Conservation (phyloP, 192 early-diverging fungal species). For the Gamsiella multidivaricata region DNA sequence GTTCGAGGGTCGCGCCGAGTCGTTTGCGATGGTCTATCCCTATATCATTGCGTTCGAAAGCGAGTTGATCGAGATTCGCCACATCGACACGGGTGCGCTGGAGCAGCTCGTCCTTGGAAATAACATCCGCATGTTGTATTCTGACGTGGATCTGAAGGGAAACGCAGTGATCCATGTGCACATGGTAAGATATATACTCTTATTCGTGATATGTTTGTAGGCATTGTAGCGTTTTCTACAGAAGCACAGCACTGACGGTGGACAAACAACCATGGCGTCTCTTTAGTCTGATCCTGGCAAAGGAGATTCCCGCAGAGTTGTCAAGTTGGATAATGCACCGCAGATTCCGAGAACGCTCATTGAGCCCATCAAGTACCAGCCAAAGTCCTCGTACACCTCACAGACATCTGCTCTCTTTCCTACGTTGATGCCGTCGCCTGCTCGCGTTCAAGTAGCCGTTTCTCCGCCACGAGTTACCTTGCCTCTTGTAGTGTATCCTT, state of each 20-base stretch:
- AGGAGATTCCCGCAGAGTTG: conserved; percentile 11
- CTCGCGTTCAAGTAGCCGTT: too few species aligned
- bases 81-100: conserved; percentile 72
- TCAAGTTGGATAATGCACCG: conserved; percentile 15
- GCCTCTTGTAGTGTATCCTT: not conserved
- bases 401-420: not conserved
- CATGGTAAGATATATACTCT: conserved; percentile 16
- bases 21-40: conserved; percentile 81
- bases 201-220: too few species aligned
- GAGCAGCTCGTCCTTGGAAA: conserved; percentile 33
- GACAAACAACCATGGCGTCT: too few species aligned
- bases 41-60: conserved; percentile 92
- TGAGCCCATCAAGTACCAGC: conserved; percentile 16
- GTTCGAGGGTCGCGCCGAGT: conserved; percentile 87
- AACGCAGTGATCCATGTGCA: conserved; percentile 23
- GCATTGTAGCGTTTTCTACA: too few species aligned
- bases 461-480: not conserved
- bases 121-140: conserved; percentile 21
- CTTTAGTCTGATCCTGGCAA: conserved; percentile 14
- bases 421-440: not conserved
- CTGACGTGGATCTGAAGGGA: conserved; percentile 12
- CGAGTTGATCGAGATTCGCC: conserved; percentile 87
- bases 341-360: conserved; percentile 3
- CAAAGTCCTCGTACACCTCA: conserved; percentile 15
- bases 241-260: too few species aligned